A percentile compares a stretch with the other conserved stretches of the same genome.
Conservation (phyloP, 176 grass and related monocot genomes). For the Carex parvula region DNA sequence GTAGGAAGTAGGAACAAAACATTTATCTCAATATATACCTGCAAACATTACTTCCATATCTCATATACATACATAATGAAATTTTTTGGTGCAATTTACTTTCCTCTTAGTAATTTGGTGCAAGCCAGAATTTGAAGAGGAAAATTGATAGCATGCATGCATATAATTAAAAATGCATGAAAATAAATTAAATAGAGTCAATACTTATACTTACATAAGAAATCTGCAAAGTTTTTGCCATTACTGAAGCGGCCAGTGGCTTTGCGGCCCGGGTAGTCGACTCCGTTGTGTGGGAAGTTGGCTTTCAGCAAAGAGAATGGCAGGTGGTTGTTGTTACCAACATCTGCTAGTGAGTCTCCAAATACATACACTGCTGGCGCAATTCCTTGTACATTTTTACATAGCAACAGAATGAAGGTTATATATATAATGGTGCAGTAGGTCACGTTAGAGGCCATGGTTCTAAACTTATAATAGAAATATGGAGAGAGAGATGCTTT, state of each 20-base stretch:
- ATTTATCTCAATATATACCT: background rate
- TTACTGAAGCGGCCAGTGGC: constrained; percentile 91
- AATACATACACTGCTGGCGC: constrained; percentile 72
- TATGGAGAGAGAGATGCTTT: background rate
- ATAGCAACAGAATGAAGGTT: background rate
- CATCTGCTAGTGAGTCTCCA: constrained; percentile 89
- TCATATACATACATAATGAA: background rate
- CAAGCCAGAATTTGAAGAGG: background rate
- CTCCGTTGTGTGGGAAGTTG: constrained; percentile 79
- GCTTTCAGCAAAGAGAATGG: constrained; percentile 60
- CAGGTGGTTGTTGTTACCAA: constrained; percentile 84
- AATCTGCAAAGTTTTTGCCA: constrained; percentile 76
- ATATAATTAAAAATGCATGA: background rate
- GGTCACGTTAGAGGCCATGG: constrained; percentile 2
- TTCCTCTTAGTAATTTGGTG: background rate
- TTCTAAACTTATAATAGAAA: constrained; percentile 14
- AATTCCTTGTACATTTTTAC: constrained; percentile 10
- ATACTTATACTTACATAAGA: constrained; percentile 42
- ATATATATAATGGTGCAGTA: background rate
- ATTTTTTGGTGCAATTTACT: background rate
- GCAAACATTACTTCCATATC: background rate
- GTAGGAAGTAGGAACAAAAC: background rate
- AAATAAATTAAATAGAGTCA: background rate
- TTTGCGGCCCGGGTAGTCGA: constrained; percentile 59
- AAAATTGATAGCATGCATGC: background rate